Evolutionary conservation across 352 stramenopile species (phyloP), one percentile per base, ranked within the genome.

Genomic region (Phytophthora fragariaefolia): DNA sequence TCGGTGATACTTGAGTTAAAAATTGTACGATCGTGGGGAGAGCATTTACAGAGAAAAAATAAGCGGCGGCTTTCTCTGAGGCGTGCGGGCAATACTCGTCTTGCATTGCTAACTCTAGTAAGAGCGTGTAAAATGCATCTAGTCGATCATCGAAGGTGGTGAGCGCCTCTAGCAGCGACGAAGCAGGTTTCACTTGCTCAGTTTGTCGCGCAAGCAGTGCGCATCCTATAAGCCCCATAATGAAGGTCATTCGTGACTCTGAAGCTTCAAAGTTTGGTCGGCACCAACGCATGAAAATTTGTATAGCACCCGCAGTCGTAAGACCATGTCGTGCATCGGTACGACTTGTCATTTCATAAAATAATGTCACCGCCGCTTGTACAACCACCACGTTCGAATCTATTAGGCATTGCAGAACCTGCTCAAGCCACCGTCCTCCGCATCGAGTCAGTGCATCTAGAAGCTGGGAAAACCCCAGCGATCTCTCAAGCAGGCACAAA

Each of bases 281-380:
- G 36, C 76, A 88, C 77, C 77, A 88, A 13, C 69, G 50, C 24
- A 88, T 42, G 18, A 93, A 71, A 15, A 85, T 61, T 8, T 76
- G 61, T 6, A 85, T 63, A 12, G 84, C 81, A 7, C 86, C 86
- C 10, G 81, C 86, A 3, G 80, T 87, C 13, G 83, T 91, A 30
- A 95, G 74, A 3, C 77, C 84, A 9, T 79, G 69, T 17, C 86
- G 78, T 0, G 77, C 86, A 34, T 95, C 80, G 5, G 70, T 34
- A 17, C 66, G 74, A 12, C 73, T 71, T 2, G 76, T 91, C 17
- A 93, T 71, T 30, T 89, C 81, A 48, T 85, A 79, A 61, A 89
- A 90, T 17, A 93, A 54, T 6, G 76, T 73, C 10, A 90, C 60
- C 6, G 81, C 76, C 6, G 77, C 69, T 17, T 63, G 49, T 20